Evolutionary conservation across 225 moss, liverwort and hornwort genomes (phyloP), one percentile per base, ranked within the genome.

Genomic region (Asterella californica): DNA sequence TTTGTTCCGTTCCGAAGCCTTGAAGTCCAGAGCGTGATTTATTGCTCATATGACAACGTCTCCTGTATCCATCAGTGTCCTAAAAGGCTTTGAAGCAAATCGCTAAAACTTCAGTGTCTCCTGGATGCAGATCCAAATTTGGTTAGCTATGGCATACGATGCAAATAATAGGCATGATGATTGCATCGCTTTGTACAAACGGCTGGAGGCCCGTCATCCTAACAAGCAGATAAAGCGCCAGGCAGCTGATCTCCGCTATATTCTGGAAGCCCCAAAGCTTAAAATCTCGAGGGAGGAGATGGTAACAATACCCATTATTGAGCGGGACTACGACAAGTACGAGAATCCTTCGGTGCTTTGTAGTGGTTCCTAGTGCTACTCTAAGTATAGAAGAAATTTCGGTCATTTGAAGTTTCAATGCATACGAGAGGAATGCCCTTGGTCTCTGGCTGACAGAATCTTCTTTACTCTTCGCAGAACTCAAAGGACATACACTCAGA

Each of bases 111-210:
- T 78, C 65, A 76, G 81, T 77, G 33, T 83, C 53, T 88, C 81
- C 78, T 88, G 85, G 11, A 65, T 76, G 82, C 94, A 96, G 96
- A 91, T 99, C 74, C 97, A 99, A 88, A 90, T 99, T 79, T 99
- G 97, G 97, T 83, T 95, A 80, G 95, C 97, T 33, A 99, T 99
- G 91, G 97, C 95, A 53, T 93, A 99, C 84, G 97, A 99, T 85
- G 97, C 97, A 63, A 84, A 95, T 83, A 91, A 92, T 85, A 86
- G 92, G 83, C 97, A 95, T 63, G 88, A 79, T 63, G 97, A 99
- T 82, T 95, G 97, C 85, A 99, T 99, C 78, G 85, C 91, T 78
- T 79, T 99, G 17, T 99, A 99, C 76, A 99, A 88, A 88, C 88
- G 88, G 50, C 72, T 99, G n/a, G 97, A 99, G 80, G 87, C 85